Evolutionary conservation across 805 yeast species (phyloP), one percentile per base, ranked within the genome.

Genomic region (Kuraishia hungarica): DNA sequence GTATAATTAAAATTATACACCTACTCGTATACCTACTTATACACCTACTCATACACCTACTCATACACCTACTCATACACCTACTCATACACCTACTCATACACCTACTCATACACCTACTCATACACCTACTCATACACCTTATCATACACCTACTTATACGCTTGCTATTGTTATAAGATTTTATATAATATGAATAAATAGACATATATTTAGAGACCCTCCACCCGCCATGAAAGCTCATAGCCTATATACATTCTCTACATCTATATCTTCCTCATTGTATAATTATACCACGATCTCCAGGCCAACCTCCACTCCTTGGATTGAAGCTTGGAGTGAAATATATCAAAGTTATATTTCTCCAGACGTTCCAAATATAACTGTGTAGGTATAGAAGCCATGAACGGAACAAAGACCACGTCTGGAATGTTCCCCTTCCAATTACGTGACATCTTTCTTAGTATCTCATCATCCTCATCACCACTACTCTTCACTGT

Each of bases 261-360:
- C 35, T 28, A 28, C 35, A 22, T 28, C 54, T 58, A 78, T 22
- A 80, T 64, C 22, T 52, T 60, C 53, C 82, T 68, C 53, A 60
- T 64, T 56, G 70, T 69, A 63, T 79, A 83, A 51, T 73, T 70
- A 57, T 72, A 67, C 69, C 80, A 86, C 7, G 84, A 72, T 20
- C 77, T 72, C 80, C 82, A 84, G 10, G 89, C 84, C 52, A 86
- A 68, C 57, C 81, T 72, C 90, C 90, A 86, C 60, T 84, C 89
- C 56, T 76, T 74, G 54, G 70, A 72, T 29, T 70, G 69, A 51
- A 83, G 65, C 49, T 69, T 72, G 17, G 73, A 72, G 60, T 67
- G 65, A 51, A 79, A 69, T 3, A 87, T 59, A 64, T 89, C 88
- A 64, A 89, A 89, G 65, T 87, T 87, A 57, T 69, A 62, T 58